These are phyloP conservation scores for Saxispiralis lemnorum DNA, from an alignment of 495 filamentous ascomycete genomes.

Conservation along the genomic window DNA sequence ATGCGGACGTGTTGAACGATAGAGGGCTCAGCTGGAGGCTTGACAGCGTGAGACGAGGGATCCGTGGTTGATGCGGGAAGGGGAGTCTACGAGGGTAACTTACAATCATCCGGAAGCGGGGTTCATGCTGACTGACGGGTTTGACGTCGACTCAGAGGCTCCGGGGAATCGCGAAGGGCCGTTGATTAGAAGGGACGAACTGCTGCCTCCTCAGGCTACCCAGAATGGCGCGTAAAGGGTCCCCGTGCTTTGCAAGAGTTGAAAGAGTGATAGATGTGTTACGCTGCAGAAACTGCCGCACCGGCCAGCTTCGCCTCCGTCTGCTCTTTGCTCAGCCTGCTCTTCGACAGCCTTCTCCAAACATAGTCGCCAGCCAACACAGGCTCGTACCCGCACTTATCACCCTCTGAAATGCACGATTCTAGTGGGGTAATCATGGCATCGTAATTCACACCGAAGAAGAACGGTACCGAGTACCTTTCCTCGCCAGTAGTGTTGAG, in stretches of 20 bases:
- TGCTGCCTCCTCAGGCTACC: no score
- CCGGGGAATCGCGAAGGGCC: conserved; percentile 7
- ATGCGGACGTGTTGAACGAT: conserved; percentile 14
- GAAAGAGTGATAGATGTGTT: no score
- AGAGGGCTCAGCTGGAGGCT: conserved; percentile 18
- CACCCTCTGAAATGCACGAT: neutral
- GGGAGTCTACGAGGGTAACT: conserved; percentile 20
- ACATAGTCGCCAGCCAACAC: conserved; percentile 1
- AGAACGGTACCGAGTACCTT: conserved; percentile 15
- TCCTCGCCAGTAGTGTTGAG: neutral
- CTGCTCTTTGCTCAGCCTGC: neutral
- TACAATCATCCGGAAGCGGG: conserved; percentile 21
- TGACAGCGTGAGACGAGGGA: conserved; percentile 29
- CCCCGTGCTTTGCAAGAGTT: no score
- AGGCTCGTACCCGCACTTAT: neutral
- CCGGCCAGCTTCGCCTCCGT: neutral
- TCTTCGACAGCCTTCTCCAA: neutral
- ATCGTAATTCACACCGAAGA: conserved; percentile 12
- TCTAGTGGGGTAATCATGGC: neutral
- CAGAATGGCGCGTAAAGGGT: no score
- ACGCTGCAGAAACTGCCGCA: no score
- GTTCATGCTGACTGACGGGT: conserved; percentile 25
- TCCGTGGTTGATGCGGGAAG: conserved; percentile 29
- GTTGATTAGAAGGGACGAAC: no score
- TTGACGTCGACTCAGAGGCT: conserved; percentile 26